A percentile compares a stretch with the other conserved stretches of the same genome.
These are phyloP conservation scores for Panaeolus cyanescens DNA, from an alignment of 768 basidiomycete genomes.

Conservation along the genomic window DNA sequence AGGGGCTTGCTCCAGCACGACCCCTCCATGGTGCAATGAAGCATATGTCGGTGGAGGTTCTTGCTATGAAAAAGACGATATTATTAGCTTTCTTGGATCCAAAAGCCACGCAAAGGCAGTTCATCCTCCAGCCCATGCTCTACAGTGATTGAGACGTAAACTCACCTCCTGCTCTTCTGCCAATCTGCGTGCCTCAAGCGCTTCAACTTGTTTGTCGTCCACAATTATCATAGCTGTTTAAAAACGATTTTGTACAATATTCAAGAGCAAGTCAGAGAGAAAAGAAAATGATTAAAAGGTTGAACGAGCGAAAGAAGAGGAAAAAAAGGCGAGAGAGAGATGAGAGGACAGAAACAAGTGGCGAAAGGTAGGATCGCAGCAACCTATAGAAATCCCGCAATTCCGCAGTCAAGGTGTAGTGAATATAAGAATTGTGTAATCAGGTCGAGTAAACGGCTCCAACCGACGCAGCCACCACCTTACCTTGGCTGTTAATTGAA, in stretches of 20 bases:
- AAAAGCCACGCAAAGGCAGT: neutral
- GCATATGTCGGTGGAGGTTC: conserved; percentile 35
- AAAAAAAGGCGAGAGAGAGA: neutral
- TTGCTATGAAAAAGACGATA: conserved; percentile 12
- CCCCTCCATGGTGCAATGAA: conserved; percentile 19
- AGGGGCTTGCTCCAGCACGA: neutral
- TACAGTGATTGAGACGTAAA: conserved; percentile 3
- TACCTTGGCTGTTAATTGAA: neutral
- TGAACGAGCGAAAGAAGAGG: neutral
- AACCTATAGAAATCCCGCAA: neutral
- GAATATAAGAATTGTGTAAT: neutral
- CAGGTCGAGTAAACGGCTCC: neutral
- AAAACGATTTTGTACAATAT: neutral
- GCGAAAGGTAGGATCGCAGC: neutral
- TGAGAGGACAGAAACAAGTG: too few relatives aligned
- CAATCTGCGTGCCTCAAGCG: conserved; percentile 21
- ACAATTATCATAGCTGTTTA: conserved; percentile 21
- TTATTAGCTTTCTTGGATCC: neutral
- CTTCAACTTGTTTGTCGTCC: conserved; percentile 29
- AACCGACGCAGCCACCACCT: neutral
- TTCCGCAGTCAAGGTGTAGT: neutral
- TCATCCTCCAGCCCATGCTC: neutral
- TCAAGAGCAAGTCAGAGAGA: neutral
- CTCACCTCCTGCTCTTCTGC: conserved; percentile 26
- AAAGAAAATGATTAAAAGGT: neutral